Conservation (phyloP, 352 stramenopile genomes). For the Phytopythium helicoides region DNA sequence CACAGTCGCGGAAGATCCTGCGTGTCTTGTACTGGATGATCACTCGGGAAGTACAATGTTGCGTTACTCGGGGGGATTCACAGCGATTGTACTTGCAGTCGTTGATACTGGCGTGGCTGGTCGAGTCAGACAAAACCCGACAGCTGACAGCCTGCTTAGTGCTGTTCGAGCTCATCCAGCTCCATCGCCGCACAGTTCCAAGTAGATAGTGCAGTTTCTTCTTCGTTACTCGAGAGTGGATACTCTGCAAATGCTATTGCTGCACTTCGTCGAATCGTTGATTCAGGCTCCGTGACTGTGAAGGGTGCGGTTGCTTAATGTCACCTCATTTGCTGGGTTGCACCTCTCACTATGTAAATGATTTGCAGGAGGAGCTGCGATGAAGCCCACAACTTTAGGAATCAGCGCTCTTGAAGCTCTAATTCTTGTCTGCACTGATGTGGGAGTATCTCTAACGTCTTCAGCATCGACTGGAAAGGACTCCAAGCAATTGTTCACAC, state of each 20-base stretch:
- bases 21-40: slow-evolving; percentile 58
- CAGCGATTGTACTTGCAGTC: slow-evolving; percentile 21
- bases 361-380: too few relatives aligned
- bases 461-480: slow-evolving; percentile 2
- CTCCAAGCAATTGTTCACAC: slow-evolving; percentile 4
- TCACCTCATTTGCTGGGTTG: background rate
- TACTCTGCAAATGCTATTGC: background rate
- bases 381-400: slow-evolving; percentile 51
- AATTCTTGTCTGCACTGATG: slow-evolving; percentile 31
- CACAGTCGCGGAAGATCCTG: slow-evolving; percentile 44
- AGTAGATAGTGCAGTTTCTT: too few relatives aligned
- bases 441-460: slow-evolving; percentile 16
- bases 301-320: background rate
- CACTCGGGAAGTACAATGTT: slow-evolving; percentile 3
- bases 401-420: slow-evolving; percentile 53
- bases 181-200: slow-evolving; percentile 15
- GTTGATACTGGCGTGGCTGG: slow-evolving; percentile 35
- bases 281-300: background rate
- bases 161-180: slow-evolving; percentile 60
- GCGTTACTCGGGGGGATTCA: background rate
- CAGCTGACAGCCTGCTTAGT: slow-evolving; percentile 56
- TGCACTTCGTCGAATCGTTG: background rate
- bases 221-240: background rate
- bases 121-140: slow-evolving; percentile 33
- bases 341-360: background rate